Evolutionary conservation across 1,284 basidiomycete species (phyloP), one percentile per base, ranked within the genome.

Genomic region (Porodaedalea pini): DNA sequence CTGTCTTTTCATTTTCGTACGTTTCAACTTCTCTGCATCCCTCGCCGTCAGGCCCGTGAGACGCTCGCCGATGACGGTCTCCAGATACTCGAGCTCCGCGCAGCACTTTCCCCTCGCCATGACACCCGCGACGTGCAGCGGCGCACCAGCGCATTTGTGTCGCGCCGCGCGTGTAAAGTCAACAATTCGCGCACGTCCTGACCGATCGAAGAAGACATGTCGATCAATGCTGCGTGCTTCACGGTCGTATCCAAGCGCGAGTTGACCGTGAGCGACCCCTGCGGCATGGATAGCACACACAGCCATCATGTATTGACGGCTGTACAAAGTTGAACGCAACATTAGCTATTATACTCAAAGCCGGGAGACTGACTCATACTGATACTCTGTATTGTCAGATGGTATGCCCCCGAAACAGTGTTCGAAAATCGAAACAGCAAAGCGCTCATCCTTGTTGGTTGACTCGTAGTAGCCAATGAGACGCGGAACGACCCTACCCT

Each of bases 341-440:
- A n/a, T n/a, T n/a, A n/a, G n/a, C n/a, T n/a, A n/a, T n/a, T n/a
- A n/a, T n/a, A n/a, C n/a, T n/a, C n/a, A n/a, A n/a, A n/a, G n/a
- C n/a, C n/a, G n/a, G n/a, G n/a, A 19, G 51, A 40, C 51, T 57
- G 32, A 32, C 7, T 65, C 67, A 13, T 58, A 73, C 69, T 63
- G 63, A 23, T 57, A 61, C 56, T 68, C 65, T 13, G 62, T 51
- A 34, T 51, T 52, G 56, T 57, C 56, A 23, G 52, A 58, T 15
- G 50, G 54, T 47, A 52, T 50, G 23, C 47, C 58, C n/a, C 65
- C 63, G 25, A 57, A 56, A 57, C 71, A 75, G 63, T 73, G 69
- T 60, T 77, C 76, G 39, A 77, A 60, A 23, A 78, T 58, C 51
- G 75, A 63, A 58, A 72, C 73, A 2, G 65, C 72, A 36, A 57